Conservation (phyloP, 805 yeast species). For the Blastobotrys muscicola region DNA sequence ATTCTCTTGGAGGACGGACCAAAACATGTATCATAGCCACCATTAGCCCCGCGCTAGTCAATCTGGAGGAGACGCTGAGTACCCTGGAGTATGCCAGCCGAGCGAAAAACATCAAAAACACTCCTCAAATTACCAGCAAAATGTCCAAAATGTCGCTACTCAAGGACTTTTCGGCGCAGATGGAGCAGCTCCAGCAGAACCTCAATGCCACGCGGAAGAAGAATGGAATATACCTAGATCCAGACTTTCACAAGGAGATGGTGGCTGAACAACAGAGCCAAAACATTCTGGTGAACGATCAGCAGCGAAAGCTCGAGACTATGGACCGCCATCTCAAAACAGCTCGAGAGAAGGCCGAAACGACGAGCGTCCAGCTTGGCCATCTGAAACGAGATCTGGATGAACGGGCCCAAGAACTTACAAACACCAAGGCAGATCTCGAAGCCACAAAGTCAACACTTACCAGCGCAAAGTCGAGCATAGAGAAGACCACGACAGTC, state of each 20-base stretch:
- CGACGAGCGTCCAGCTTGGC: constrained; percentile 11
- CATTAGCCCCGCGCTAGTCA: constrained; percentile 69
- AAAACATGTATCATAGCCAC: constrained; percentile 84
- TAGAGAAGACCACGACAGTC: background rate
- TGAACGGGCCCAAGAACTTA: background rate
- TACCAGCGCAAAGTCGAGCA: too few species aligned
- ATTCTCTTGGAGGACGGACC: constrained; percentile 80
- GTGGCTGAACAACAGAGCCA: constrained; percentile 42
- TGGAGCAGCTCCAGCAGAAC: constrained; percentile 49
- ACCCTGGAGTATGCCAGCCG: constrained; percentile 82
- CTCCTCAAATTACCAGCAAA: constrained; percentile 43
- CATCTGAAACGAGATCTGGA: constrained; percentile 8
- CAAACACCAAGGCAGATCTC: background rate
- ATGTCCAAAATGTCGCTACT: constrained; percentile 44
- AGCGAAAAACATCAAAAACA: constrained; percentile 71
- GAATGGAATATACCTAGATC: constrained; percentile 57
- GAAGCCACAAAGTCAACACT: background rate
- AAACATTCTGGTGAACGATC: constrained; percentile 41
- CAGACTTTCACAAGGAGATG: constrained; percentile 36
- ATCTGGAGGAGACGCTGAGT: constrained; percentile 73
- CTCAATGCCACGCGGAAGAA: constrained; percentile 52
- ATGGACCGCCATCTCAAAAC: constrained; percentile 39
- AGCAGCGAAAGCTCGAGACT: constrained; percentile 37
- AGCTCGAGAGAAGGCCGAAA: constrained; percentile 25
- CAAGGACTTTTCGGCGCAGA: constrained; percentile 44